A percentile compares a stretch with the other conserved stretches of the same genome.
phyloP scores from a whole-genome alignment of 257 asterid species.

The Euphrasia confusa region DNA sequence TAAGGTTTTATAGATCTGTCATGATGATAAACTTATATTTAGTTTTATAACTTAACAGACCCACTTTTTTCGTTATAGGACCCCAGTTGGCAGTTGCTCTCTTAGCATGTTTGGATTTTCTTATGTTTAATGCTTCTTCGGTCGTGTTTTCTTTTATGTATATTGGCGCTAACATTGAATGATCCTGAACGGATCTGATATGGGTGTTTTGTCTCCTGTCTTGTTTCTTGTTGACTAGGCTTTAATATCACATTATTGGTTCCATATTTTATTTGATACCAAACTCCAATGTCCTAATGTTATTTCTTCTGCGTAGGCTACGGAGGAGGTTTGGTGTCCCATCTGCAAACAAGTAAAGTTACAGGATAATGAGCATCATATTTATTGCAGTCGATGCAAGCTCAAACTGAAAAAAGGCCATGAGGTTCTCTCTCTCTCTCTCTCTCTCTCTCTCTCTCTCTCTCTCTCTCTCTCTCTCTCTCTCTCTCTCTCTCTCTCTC shows the following conservation, averaged over 20 bases:
- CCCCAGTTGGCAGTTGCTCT: not conserved
- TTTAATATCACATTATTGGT: conserved; percentile 4
- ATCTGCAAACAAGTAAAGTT: conserved; percentile 79
- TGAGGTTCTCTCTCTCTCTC: conserved; percentile 48
- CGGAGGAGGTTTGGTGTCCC: conserved; percentile 82
- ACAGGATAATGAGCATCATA: conserved; percentile 45
- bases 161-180: not conserved
- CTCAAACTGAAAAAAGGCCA: conserved; percentile 56
- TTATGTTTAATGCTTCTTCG: not conserved
- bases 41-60: too few relatives aligned
- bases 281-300: conserved; percentile 14
- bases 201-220: conserved; percentile 1
- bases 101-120: not conserved
- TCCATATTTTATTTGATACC: not conserved
- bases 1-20: not conserved
- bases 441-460: conserved; percentile 9
- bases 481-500: too few relatives aligned
- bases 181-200: conserved; percentile 12
- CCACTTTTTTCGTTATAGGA: too few relatives aligned
- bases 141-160: not conserved
- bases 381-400: conserved; percentile 60
- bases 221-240: conserved; percentile 9
- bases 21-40: not conserved
- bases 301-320: conserved; percentile 37
- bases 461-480: not conserved